A percentile compares a stretch with the other conserved stretches of the same genome.
These are phyloP conservation scores for Syncephalis plumigaleata DNA, from an alignment of 371 early-diverging fungal species.

Conservation along the genomic window DNA sequence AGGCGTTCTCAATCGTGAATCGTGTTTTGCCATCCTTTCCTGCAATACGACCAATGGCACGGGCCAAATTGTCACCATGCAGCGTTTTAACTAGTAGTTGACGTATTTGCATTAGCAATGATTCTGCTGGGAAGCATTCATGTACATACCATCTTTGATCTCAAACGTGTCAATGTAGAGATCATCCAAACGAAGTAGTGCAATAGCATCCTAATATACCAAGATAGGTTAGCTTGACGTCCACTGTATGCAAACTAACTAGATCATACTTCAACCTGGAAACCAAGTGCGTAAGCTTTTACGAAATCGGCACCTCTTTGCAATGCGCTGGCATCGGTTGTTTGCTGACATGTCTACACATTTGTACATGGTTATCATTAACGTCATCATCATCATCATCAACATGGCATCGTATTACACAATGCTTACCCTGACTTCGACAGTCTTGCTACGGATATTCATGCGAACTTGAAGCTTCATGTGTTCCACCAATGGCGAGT, in stretches of 20 bases:
- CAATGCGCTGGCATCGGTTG: constrained; percentile 69
- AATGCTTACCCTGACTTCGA: constrained; percentile 67
- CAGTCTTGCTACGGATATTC: constrained; percentile 74
- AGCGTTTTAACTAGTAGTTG: constrained; percentile 65
- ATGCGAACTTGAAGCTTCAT: constrained; percentile 94
- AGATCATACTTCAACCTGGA: constrained; percentile 56
- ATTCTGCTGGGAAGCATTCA: not conserved
- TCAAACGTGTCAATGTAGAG: constrained; percentile 94
- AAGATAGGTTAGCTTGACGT: not conserved
- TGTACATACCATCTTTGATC: constrained; percentile 71
- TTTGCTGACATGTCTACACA: constrained; percentile 51
- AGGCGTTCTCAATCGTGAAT: constrained; percentile 92
- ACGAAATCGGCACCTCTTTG: constrained; percentile 94
- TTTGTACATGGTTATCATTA: not conserved
- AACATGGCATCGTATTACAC: too few relatives aligned
- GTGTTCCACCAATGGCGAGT: constrained; percentile 97
- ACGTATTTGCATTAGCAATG: not conserved
- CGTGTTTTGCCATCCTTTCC: constrained; percentile 98
- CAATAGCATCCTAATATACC: constrained; percentile 59
- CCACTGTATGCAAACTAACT: too few relatives aligned
- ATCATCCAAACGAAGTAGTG: constrained; percentile 88
- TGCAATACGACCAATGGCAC: constrained; percentile 98
- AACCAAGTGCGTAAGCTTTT: constrained; percentile 83
- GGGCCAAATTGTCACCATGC: constrained; percentile 87
- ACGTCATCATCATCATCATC: too few relatives aligned